Evolutionary conservation across 768 basidiomycete species (phyloP), one percentile per base, ranked within the genome.

Genomic region (Sarcodon aspratus): DNA sequence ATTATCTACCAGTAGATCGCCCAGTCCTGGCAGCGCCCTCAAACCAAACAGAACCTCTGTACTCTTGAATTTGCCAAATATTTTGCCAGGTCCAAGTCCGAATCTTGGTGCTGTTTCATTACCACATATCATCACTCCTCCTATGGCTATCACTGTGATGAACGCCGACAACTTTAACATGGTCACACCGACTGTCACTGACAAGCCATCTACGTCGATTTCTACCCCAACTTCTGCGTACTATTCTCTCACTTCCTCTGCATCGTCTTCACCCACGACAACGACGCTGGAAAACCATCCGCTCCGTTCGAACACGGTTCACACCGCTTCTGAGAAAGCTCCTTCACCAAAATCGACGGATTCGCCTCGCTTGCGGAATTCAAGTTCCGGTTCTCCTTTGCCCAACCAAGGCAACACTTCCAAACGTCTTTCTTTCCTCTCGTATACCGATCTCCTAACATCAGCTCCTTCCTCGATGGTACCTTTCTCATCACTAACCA

Each of bases 401-500:
- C 74, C 79, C 6, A 69, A 71, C 1, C 68, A 50, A 45, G 56
- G 73, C 47, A 53, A 53, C 1, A 63, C 71, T 2, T 68, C 69
- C 31, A 89, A 91, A 56, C 82, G 88, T 2, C 76, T 91, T 9
- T 92, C 89, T 0, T 95, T 93, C 71, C 76, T 94, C 66, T 86
- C 89, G 3, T 93, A 93, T 63, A 76, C 82, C 27, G 91, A 94
- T 63, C 74, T 94, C 2, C 77, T 94, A 37, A 69, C 83, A 0
- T 85, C 82, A 0, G 79, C 87, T 0, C 92, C 92, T 0, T 70
- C 80, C 0, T 73, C 82, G 9, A 79, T 80, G 10, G 73, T 82
- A 37, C 76, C 88, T 1, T 75, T 95, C 3, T 79, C 80, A 0
- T 77, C 79, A 3, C 74, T 92, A 47, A 90, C 89, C 0, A 79